phyloP scores from a whole-genome alignment of 352 stramenopile genomes.

The Pilasporangium apinafurcum region DNA sequence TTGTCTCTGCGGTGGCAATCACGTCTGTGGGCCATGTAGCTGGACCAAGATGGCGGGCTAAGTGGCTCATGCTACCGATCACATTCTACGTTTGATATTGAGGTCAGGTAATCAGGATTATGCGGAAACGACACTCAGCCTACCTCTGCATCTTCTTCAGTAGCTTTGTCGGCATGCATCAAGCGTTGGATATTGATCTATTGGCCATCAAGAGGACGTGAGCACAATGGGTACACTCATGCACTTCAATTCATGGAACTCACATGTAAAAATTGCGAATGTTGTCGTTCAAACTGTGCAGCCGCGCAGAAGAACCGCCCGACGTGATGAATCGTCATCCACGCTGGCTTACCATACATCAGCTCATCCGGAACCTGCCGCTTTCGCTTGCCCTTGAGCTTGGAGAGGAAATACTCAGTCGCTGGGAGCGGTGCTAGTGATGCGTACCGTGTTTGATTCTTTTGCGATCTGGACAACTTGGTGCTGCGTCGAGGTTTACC shows the following conservation, averaged over 20 bases:
- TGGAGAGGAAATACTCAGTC: slow-evolving; percentile 49
- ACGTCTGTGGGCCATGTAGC: slow-evolving; percentile 34
- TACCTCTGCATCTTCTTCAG: background rate
- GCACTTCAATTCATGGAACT: background rate
- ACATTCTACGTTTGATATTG: slow-evolving; percentile 4
- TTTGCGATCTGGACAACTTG: no score
- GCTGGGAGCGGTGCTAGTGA: slow-evolving; percentile 31
- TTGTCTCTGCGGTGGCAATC: no score
- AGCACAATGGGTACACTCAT: background rate
- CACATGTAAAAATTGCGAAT: slow-evolving; percentile 52
- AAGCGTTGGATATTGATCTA: background rate
- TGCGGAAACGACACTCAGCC: no score
- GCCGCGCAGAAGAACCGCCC: slow-evolving; percentile 51
- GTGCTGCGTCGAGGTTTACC: no score
- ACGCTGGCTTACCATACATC: slow-evolving; percentile 36
- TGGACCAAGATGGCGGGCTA: slow-evolving; percentile 33
- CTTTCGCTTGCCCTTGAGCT: slow-evolving; percentile 45
- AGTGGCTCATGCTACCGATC: slow-evolving; percentile 37
- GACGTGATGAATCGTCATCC: slow-evolving; percentile 49
- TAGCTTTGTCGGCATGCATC: background rate
- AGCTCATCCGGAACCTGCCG: slow-evolving; percentile 39
- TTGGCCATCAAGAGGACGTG: background rate
- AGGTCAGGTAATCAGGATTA: background rate
- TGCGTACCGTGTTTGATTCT: slow-evolving; percentile 3
- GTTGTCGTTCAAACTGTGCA: slow-evolving; percentile 39